phyloP scores from a whole-genome alignment of 164 flowering plant species.

The Vitis cinerea region DNA sequence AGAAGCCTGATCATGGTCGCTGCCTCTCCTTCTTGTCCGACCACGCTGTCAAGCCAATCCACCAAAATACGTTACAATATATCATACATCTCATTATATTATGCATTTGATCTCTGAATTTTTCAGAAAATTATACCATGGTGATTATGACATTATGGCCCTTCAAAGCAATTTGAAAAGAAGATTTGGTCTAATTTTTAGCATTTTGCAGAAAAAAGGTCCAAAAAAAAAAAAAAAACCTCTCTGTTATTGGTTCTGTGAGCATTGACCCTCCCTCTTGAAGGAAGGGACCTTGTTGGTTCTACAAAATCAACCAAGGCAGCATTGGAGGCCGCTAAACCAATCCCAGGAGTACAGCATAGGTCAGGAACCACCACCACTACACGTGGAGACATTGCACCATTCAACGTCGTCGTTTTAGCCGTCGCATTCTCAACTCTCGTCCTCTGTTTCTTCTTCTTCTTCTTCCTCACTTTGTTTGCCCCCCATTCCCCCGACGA shows the following conservation, averaged over 20 bases:
- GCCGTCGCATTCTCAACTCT: background rate
- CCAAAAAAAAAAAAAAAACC: background rate
- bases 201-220: background rate
- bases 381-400: conserved; percentile 1
- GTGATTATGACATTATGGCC: no score
- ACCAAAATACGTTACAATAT: no score
- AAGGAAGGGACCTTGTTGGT: background rate
- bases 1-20: background rate
- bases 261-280: background rate
- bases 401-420: background rate
- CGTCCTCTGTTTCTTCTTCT: conserved; percentile 3
- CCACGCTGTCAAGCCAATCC: no score
- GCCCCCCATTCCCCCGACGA: conserved; percentile 13
- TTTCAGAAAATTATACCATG: no score
- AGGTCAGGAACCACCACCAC: conserved; percentile 8
- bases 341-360: conserved; percentile 20
- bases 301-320: conserved; percentile 17
- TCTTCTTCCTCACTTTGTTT: conserved; percentile 5
- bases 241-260: conserved; percentile 13
- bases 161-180: no score
- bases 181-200: no score
- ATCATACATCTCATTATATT: no score
- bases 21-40: no score
- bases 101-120: no score
- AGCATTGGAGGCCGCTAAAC: conserved; percentile 10